A percentile compares a stretch with the other conserved stretches of the same genome.
phyloP scores from a whole-genome alignment of 2,329 filamentous ascomycete species.

The Fusarium illudens region DNA sequence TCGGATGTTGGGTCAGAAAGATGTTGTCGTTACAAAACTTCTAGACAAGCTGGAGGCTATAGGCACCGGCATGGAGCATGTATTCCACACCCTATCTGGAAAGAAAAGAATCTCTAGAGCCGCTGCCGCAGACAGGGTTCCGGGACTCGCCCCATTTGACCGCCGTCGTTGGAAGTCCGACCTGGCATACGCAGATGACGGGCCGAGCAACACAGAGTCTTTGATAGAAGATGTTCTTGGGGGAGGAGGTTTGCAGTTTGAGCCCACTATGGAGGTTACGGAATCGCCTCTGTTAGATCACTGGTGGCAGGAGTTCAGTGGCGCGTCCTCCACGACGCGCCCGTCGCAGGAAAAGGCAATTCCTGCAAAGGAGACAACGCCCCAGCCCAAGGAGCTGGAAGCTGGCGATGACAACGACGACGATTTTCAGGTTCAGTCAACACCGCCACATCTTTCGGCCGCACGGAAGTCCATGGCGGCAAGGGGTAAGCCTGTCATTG shows the following conservation, averaged over 20 bases:
- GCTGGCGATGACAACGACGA: conserved; percentile 53
- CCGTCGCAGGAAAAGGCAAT: conserved; percentile 24
- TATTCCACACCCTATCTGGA: conserved; percentile 61
- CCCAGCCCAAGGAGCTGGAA: conserved; percentile 27
- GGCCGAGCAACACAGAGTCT: conserved; percentile 44
- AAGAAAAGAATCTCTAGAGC: conserved; percentile 57
- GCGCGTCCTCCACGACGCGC: conserved; percentile 38
- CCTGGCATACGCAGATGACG: conserved; percentile 35
- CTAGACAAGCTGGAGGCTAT: conserved; percentile 63
- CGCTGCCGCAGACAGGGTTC: conserved; percentile 58
- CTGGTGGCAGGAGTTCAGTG: conserved; percentile 60
- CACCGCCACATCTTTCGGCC: conserved; percentile 52
- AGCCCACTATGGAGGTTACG: conserved; percentile 42
- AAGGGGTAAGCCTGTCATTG: conserved; percentile 18
- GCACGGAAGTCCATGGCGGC: conserved; percentile 34
- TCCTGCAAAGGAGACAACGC: conserved; percentile 10
- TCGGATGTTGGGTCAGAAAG: conserved; percentile 58
- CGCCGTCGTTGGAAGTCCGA: conserved; percentile 50
- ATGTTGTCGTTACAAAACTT: conserved; percentile 59
- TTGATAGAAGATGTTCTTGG: conserved; percentile 56
- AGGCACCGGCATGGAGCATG: conserved; percentile 60
- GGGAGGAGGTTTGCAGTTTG: conserved; percentile 44
- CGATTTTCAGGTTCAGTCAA: conserved; percentile 62
- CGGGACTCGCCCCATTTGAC: conserved; percentile 61
- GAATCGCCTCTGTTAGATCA: conserved; percentile 51